These are phyloP conservation scores for Yamagishiella unicocca DNA, from an alignment of 139 green algal genomes.

Conservation along the genomic window DNA sequence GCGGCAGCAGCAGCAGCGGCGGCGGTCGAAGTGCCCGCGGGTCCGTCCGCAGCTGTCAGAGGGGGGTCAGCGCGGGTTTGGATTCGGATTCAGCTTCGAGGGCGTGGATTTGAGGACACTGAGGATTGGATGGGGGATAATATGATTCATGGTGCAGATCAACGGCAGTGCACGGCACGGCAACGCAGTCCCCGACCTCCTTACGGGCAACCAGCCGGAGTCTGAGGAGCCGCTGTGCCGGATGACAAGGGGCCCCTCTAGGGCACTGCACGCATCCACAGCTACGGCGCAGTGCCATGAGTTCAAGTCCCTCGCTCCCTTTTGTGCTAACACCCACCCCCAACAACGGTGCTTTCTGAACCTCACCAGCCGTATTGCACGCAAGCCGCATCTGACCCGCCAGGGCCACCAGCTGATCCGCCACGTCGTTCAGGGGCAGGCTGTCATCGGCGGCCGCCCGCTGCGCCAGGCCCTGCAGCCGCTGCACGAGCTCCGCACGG, in stretches of 20 bases:
- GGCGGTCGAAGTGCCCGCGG: background rate
- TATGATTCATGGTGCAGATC: too few relatives aligned
- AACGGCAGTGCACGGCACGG: too few relatives aligned
- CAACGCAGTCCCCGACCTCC: too few relatives aligned
- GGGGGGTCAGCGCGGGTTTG: background rate
- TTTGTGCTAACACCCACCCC: background rate
- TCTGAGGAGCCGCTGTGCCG: background rate
- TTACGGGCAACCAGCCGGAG: too few relatives aligned
- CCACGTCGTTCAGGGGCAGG: background rate
- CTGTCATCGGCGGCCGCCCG: background rate
- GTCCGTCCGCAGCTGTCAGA: background rate
- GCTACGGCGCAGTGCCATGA: background rate
- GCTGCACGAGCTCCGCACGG: background rate
- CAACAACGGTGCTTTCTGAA: background rate
- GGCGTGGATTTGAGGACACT: too few relatives aligned
- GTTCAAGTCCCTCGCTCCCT: background rate
- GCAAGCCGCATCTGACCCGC: background rate
- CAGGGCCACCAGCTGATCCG: background rate
- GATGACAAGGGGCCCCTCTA: background rate
- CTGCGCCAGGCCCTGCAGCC: slow-evolving; percentile 10
- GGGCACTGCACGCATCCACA: background rate
- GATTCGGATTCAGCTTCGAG: background rate
- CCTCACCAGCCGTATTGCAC: background rate
- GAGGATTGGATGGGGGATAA: too few relatives aligned
- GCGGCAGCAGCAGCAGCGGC: background rate